Percentiles rank a stretch among this genome's conserved stretches.
These are phyloP conservation scores for Aureobasidium lini DNA, from an alignment of 2,329 filamentous ascomycete genomes.

Conservation along the genomic window DNA sequence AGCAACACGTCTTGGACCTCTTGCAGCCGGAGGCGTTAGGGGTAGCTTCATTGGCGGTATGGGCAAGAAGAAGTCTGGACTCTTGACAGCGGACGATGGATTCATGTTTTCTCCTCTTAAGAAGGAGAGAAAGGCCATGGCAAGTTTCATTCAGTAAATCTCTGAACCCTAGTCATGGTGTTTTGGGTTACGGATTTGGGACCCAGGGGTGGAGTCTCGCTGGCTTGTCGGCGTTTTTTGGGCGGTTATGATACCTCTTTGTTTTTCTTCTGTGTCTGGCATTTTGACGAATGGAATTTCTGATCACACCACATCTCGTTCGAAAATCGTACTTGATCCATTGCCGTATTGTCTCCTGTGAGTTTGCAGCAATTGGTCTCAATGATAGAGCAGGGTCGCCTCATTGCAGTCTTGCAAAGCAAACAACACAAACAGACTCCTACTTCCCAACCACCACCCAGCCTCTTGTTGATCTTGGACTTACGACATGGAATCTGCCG, in stretches of 20 bases:
- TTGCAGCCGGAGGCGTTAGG: conserved; percentile 23
- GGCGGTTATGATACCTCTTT: not conserved
- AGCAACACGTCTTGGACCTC: conserved; percentile 25
- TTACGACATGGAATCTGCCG: too few relatives aligned
- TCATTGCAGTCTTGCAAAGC: not conserved
- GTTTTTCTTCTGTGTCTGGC: not conserved
- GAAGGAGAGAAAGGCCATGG: conserved; percentile 15
- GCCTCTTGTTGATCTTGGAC: not conserved
- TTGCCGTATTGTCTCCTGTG: too few relatives aligned
- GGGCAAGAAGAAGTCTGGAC: conserved; percentile 20
- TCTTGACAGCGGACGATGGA: conserved; percentile 28
- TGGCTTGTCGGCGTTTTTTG: not conserved
- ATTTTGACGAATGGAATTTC: not conserved
- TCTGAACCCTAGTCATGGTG: not conserved
- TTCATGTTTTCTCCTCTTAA: conserved; percentile 33
- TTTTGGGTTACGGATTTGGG: not conserved
- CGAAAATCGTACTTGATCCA: too few relatives aligned
- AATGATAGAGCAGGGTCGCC: too few relatives aligned
- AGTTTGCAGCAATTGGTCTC: too few relatives aligned
- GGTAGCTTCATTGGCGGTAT: conserved; percentile 14
- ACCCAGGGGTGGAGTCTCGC: not conserved
- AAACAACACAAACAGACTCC: not conserved
- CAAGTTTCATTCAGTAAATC: conserved; percentile 15
- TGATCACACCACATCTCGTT: too few relatives aligned
- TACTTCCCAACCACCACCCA: not conserved